Conservation (phyloP, 352 stramenopile species). For the Pythium rishiriense region DNA sequence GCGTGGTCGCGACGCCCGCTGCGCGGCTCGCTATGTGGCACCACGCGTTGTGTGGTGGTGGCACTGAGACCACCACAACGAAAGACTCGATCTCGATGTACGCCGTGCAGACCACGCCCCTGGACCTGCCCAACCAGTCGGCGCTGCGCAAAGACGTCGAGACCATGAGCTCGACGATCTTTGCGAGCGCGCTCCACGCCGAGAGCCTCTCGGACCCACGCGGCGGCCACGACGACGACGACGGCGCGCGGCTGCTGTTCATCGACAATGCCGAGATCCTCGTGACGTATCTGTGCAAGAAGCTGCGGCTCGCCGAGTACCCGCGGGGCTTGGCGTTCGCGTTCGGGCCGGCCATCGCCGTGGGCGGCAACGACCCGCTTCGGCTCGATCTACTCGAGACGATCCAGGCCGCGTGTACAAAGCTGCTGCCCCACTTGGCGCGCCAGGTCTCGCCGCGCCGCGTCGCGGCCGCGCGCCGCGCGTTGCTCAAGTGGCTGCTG, state of each 20-base stretch:
- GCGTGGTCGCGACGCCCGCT: conserved; percentile 32
- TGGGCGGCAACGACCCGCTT: conserved; percentile 68
- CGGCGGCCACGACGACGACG: conserved; percentile 12
- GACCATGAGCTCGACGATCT: conserved; percentile 59
- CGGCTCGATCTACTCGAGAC: conserved; percentile 59
- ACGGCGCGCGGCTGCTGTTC: conserved; percentile 63
- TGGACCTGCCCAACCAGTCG: conserved; percentile 53
- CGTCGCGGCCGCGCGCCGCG: conserved; percentile 39
- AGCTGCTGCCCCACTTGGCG: conserved; percentile 51
- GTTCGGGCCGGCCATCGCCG: conserved; percentile 57
- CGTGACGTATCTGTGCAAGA: conserved; percentile 65
- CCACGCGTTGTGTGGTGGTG: conserved; percentile 46
- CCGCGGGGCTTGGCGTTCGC: conserved; percentile 43
- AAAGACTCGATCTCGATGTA: conserved; percentile 70
- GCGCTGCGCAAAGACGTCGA: conserved; percentile 72
- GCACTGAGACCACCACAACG: conserved; percentile 1
- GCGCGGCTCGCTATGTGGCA: conserved; percentile 61
- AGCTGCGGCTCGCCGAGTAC: conserved; percentile 55
- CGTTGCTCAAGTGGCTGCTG: conserved; percentile 66
- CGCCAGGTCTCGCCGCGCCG: conserved; percentile 33
- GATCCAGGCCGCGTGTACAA: conserved; percentile 43
- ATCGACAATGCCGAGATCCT: conserved; percentile 78
- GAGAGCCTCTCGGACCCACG: conserved; percentile 28
- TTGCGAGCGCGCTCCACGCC: conserved; percentile 52
- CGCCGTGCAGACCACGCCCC: conserved; percentile 60